Conservation (phyloP, 768 basidiomycete species). For the Trametes maxima region DNA sequence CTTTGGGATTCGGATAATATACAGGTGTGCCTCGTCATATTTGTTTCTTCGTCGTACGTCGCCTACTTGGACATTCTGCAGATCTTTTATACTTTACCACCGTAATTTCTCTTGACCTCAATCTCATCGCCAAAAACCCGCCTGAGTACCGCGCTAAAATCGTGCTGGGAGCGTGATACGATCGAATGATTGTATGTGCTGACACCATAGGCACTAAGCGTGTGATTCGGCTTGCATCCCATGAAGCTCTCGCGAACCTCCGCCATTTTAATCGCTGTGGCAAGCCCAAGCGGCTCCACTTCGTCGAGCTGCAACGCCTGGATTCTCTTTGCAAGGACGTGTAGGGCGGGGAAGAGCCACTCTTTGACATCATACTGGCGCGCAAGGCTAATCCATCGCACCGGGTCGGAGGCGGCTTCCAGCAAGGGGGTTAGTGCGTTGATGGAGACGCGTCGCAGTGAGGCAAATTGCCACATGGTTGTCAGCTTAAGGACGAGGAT, state of each 20-base stretch:
- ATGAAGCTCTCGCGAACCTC: slow-evolving; percentile 14
- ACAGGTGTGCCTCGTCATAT: no score
- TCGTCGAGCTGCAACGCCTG: slow-evolving; percentile 8
- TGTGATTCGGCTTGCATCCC: neutral
- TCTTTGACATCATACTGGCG: slow-evolving; percentile 22
- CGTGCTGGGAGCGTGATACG: neutral
- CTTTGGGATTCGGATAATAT: no score
- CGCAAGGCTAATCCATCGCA: slow-evolving; percentile 24
- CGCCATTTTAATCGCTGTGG: slow-evolving; percentile 9
- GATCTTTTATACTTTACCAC: no score
- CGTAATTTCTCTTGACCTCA: no score
- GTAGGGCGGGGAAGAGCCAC: slow-evolving; percentile 26
- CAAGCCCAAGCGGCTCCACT: slow-evolving; percentile 11
- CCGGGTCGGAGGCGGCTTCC: slow-evolving; percentile 6
- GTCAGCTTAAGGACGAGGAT: slow-evolving; percentile 20
- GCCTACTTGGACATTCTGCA: no score
- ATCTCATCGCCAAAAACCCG: no score
- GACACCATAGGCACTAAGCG: no score
- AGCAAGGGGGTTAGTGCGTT: slow-evolving; percentile 18
- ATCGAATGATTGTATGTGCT: neutral
- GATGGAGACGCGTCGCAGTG: slow-evolving; percentile 20
- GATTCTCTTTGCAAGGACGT: slow-evolving; percentile 4
- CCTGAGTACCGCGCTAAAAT: neutral
- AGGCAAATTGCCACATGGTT: slow-evolving; percentile 12
- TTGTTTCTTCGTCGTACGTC: no score